phyloP scores from a whole-genome alignment of 2,329 filamentous ascomycete genomes.

The Verticillium isaacii region DNA sequence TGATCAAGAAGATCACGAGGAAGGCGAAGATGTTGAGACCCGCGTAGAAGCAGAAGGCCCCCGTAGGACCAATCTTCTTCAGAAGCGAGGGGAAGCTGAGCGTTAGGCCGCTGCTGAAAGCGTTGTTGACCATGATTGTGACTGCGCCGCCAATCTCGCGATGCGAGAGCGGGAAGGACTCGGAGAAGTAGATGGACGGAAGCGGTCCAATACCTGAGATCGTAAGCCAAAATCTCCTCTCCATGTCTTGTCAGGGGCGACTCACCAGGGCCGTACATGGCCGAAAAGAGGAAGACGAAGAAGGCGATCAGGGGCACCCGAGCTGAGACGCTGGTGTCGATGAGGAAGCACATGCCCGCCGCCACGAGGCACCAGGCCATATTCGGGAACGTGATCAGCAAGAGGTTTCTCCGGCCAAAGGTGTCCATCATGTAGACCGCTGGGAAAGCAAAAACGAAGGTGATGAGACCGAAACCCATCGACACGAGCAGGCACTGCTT shows the following conservation, averaged over 20 bases:
- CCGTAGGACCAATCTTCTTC: slow-evolving; percentile 23
- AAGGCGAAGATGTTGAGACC: slow-evolving; percentile 41
- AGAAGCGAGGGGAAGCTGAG: slow-evolving; percentile 49
- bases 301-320: slow-evolving; percentile 52
- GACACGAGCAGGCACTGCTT: slow-evolving; percentile 45
- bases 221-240: not conserved
- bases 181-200: slow-evolving; percentile 57
- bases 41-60: slow-evolving; percentile 40
- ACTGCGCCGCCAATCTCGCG: slow-evolving; percentile 61
- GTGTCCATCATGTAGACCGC: slow-evolving; percentile 65
- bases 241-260: too few relatives aligned
- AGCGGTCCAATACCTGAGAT: slow-evolving; percentile 48
- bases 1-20: slow-evolving; percentile 41
- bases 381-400: slow-evolving; percentile 62
- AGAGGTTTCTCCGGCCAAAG: slow-evolving; percentile 55
- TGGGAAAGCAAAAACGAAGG: slow-evolving; percentile 60
- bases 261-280: slow-evolving; percentile 58
- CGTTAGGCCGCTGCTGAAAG: slow-evolving; percentile 45
- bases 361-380: slow-evolving; percentile 57
- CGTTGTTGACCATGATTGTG: slow-evolving; percentile 56
- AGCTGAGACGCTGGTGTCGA: slow-evolving; percentile 25
- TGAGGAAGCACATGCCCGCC: slow-evolving; percentile 33
- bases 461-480: slow-evolving; percentile 51
- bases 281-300: slow-evolving; percentile 61
- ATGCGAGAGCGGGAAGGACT: slow-evolving; percentile 61